Evolutionary conservation across 129 eudicot species (phyloP).

Genomic region (Flaveria bidentis): DNA sequence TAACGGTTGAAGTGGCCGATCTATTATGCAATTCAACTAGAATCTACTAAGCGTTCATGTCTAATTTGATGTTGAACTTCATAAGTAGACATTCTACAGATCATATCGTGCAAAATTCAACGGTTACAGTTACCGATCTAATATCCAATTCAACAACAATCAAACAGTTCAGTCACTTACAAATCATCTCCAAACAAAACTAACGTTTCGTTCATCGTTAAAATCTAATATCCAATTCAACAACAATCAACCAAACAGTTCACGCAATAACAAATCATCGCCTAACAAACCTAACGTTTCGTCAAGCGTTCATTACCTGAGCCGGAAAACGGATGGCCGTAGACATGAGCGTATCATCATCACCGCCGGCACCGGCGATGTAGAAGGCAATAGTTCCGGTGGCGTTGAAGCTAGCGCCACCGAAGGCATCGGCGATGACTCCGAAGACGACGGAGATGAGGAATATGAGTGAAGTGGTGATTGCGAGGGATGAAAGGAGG

Average conservation of each 20-base stretch:
- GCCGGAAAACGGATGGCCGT: conserved; percentile 65
- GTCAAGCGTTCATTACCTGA: conserved; percentile 36
- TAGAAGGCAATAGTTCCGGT: conserved; percentile 49
- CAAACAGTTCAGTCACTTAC: neutral
- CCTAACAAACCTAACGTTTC: too few species aligned
- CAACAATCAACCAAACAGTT: too few species aligned
- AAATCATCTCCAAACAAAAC: too few species aligned
- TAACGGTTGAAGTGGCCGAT: neutral
- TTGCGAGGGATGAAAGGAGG: conserved; percentile 25
- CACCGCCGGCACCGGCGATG: conserved; percentile 48
- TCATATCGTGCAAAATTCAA: neutral
- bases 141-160: neutral
- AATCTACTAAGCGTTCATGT: neutral
- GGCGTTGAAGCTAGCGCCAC: conserved; percentile 71
- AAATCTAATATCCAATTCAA: too few species aligned
- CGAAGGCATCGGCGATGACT: conserved; percentile 41
- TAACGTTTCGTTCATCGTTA: too few species aligned
- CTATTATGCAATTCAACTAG: neutral
- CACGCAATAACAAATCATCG: too few species aligned
- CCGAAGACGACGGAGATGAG: conserved; percentile 39
- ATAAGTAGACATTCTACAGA: neutral
- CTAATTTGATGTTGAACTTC: neutral
- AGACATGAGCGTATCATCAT: conserved; percentile 42
- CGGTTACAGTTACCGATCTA: conserved; percentile 8
- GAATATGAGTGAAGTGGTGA: conserved; percentile 49